Evolutionary conservation across 345 rosid species (phyloP).

Genomic region (Pistacia atlantica): DNA sequence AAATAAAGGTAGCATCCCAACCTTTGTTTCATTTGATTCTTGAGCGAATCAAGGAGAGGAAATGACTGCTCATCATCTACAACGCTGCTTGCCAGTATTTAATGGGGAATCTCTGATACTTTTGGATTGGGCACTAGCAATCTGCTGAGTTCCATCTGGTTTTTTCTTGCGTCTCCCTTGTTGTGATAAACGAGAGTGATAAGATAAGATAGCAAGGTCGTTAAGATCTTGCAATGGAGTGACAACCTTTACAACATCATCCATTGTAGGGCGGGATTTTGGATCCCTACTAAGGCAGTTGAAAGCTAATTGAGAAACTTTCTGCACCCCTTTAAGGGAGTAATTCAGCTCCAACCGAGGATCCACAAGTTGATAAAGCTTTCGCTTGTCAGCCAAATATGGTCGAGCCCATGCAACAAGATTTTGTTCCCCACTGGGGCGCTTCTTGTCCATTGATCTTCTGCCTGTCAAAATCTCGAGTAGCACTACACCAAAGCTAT

Average conservation of each 20-base stretch:
- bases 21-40: slow-evolving; percentile 28
- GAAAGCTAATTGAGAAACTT: slow-evolving; percentile 67
- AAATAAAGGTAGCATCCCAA: slow-evolving; percentile 22
- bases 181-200: slow-evolving; percentile 59
- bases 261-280: slow-evolving; percentile 73
- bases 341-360: slow-evolving; percentile 88
- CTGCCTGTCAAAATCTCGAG: slow-evolving; percentile 92
- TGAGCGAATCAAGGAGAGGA: slow-evolving; percentile 30
- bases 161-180: slow-evolving; percentile 72
- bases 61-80: slow-evolving; percentile 34
- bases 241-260: slow-evolving; percentile 63
- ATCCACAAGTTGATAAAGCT: slow-evolving; percentile 73
- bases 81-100: slow-evolving; percentile 56
- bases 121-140: slow-evolving; percentile 36
- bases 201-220: slow-evolving; percentile 66
- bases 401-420: slow-evolving; percentile 94
- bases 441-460: slow-evolving; percentile 96
- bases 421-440: slow-evolving; percentile 86
- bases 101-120: slow-evolving; percentile 56
- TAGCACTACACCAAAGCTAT: slow-evolving; percentile 93
- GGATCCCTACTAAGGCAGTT: slow-evolving; percentile 72
- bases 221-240: slow-evolving; percentile 65
- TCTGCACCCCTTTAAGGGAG: slow-evolving; percentile 77
- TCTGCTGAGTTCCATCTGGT: slow-evolving; percentile 47
- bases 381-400: slow-evolving; percentile 77